phyloP scores from a whole-genome alignment of 495 filamentous ascomycete species.

The Penicillium taxi region DNA sequence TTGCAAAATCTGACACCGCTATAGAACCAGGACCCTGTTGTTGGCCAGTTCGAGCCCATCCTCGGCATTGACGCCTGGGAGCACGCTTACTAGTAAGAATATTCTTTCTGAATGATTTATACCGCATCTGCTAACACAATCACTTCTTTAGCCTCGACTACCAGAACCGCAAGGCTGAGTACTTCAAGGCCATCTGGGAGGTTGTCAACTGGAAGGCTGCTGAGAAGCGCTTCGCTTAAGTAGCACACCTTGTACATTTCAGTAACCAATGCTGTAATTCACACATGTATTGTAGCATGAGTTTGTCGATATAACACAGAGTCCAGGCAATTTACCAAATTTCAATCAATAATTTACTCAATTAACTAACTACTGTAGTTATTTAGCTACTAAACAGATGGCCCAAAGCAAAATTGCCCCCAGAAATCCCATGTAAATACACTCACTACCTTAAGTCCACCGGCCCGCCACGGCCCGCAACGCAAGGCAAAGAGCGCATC shows the following conservation, averaged over 20 bases:
- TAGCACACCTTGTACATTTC: conserved; percentile 1
- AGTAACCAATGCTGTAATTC: conserved; percentile 3
- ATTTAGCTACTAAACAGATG: no score
- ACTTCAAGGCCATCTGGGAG: conserved; percentile 95
- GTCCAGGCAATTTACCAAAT: no score
- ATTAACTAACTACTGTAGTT: no score
- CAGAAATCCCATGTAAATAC: no score
- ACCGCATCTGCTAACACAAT: conserved; percentile 9
- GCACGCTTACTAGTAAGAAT: conserved; percentile 64
- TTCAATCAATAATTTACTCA: no score
- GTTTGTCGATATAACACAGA: no score
- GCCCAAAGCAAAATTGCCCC: no score
- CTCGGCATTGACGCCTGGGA: conserved; percentile 98
- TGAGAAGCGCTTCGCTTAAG: conserved; percentile 65
- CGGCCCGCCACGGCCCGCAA: conserved; percentile 8
- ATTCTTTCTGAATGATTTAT: neutral
- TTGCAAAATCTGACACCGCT: conserved; percentile 7
- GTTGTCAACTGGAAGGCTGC: conserved; percentile 96
- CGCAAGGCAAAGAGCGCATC: conserved; percentile 2
- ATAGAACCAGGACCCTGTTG: conserved; percentile 86
- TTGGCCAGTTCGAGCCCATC: conserved; percentile 76
- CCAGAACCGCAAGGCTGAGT: conserved; percentile 97
- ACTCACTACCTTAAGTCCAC: neutral
- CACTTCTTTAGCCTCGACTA: conserved; percentile 71
- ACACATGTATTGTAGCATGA: conserved; percentile 17